Percentiles rank a stretch among this genome's conserved stretches.
phyloP scores from a whole-genome alignment of 257 asterid species.

The Nicotiana otophora region DNA sequence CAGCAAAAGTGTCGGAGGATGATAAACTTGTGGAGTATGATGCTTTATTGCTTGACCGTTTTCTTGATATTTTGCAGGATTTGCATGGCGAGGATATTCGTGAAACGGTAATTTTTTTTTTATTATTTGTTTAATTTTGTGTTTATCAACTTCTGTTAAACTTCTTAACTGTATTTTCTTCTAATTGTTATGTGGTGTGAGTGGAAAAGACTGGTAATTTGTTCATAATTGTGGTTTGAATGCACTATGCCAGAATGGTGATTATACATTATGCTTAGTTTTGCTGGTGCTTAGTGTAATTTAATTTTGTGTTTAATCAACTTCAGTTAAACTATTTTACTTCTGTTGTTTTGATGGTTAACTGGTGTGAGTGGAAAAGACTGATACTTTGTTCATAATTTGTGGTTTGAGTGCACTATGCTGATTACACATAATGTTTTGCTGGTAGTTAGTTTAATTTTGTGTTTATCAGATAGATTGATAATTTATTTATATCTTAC shows the following conservation, averaged over 20 bases:
- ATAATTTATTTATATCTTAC: background rate
- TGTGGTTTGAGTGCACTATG: no score
- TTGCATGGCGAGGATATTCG: conserved; percentile 91
- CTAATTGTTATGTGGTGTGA: background rate
- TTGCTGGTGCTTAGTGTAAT: background rate
- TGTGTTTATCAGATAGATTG: background rate
- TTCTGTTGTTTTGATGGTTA: background rate
- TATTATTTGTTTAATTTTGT: background rate
- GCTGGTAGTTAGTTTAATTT: no score
- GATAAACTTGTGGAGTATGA: conserved; percentile 95
- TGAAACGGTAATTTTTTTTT: conserved; percentile 53
- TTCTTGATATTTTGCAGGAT: conserved; percentile 87
- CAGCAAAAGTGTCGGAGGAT: conserved; percentile 90
- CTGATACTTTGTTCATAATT: background rate
- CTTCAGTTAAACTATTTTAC: background rate
- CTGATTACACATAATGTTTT: no score
- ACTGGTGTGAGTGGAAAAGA: background rate
- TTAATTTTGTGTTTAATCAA: background rate
- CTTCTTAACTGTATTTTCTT: background rate
- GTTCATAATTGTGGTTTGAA: background rate
- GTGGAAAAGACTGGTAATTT: background rate
- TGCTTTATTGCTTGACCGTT: conserved; percentile 84
- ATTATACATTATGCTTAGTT: background rate
- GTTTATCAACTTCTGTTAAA: background rate
- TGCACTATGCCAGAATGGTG: background rate